These are phyloP conservation scores for Maudiozyma serrabonitensis DNA, from an alignment of 805 yeast genomes.

Conservation along the genomic window DNA sequence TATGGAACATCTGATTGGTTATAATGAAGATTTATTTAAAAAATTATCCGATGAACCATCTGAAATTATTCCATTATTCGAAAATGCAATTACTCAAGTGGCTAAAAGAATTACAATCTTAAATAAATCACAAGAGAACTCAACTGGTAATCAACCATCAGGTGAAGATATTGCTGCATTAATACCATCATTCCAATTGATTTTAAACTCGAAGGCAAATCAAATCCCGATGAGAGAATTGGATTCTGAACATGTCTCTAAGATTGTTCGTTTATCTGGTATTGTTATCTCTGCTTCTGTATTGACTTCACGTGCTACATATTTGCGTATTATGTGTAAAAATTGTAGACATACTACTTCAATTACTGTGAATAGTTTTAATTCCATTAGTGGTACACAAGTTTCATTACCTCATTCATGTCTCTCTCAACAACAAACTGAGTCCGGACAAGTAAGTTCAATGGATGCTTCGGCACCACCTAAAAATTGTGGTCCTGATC, in stretches of 20 bases:
- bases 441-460: conserved; percentile 6
- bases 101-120: conserved; percentile 58
- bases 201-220: conserved; percentile 62
- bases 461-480: conserved; percentile 4
- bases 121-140: conserved; percentile 12
- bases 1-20: conserved; percentile 76
- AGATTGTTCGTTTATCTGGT: conserved; percentile 85
- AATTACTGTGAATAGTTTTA: conserved; percentile 33
- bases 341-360: conserved; percentile 74
- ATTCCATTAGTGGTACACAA: conserved; percentile 25
- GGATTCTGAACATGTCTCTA: conserved; percentile 80
- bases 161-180: conserved; percentile 3
- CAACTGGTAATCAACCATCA: conserved; percentile 3
- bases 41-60: conserved; percentile 77
- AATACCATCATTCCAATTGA: conserved; percentile 75
- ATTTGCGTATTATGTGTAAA: conserved; percentile 76
- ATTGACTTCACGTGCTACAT: conserved; percentile 76
- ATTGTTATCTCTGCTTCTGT: conserved; percentile 88
- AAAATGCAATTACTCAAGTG: conserved; percentile 72
- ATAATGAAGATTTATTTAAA: conserved; percentile 82
- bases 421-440: conserved; percentile 16
- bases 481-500: conserved; percentile 73
- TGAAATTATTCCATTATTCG: conserved; percentile 80
- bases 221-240: conserved; percentile 69
- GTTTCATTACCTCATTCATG: conserved; percentile 28